A percentile compares a stretch with the other conserved stretches of the same genome.
Evolutionary conservation across 441 rosid genomes (phyloP).

Genomic region (Hura crepitans): DNA sequence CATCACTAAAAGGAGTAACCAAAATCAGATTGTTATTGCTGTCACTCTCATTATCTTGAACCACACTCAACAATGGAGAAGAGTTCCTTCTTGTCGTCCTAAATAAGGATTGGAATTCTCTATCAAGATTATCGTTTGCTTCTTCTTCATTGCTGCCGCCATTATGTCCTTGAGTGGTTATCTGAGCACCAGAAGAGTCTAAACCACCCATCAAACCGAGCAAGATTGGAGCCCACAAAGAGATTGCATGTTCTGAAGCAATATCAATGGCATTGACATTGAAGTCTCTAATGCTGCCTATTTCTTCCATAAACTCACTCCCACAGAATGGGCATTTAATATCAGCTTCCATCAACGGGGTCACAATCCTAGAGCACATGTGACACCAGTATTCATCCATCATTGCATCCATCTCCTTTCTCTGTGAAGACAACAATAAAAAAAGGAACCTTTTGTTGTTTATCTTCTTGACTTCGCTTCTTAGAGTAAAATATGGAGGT

Average conservation of each 20-base stretch:
- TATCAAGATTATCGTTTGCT: conserved; percentile 32
- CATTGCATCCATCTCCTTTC: conserved; percentile 37
- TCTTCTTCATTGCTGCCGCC: conserved; percentile 18
- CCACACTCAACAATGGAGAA: conserved; percentile 26
- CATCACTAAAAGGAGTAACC: conserved; percentile 42
- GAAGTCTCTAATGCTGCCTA: conserved; percentile 23
- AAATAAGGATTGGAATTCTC: conserved; percentile 36
- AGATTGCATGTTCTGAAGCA: conserved; percentile 38
- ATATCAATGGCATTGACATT: conserved; percentile 22
- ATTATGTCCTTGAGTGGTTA: conserved; percentile 19
- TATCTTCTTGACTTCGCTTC: neutral
- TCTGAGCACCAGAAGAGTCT: conserved; percentile 24
- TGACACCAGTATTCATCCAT: conserved; percentile 46
- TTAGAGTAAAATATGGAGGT: conserved; percentile 4
- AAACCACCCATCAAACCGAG: conserved; percentile 46
- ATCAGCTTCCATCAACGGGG: conserved; percentile 34
- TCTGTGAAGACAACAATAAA: neutral
- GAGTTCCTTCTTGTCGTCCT: conserved; percentile 37
- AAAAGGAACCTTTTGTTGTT: neutral
- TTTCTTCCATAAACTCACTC: conserved; percentile 50
- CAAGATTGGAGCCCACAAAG: conserved; percentile 48
- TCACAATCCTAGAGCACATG: conserved; percentile 41
- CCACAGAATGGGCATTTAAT: conserved; percentile 51
- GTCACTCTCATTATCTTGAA: conserved; percentile 31
- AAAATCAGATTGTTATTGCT: conserved; percentile 30